Evolutionary conservation across 2,329 filamentous ascomycete genomes (phyloP).

Genomic region (Trichoderma endophyticum): DNA sequence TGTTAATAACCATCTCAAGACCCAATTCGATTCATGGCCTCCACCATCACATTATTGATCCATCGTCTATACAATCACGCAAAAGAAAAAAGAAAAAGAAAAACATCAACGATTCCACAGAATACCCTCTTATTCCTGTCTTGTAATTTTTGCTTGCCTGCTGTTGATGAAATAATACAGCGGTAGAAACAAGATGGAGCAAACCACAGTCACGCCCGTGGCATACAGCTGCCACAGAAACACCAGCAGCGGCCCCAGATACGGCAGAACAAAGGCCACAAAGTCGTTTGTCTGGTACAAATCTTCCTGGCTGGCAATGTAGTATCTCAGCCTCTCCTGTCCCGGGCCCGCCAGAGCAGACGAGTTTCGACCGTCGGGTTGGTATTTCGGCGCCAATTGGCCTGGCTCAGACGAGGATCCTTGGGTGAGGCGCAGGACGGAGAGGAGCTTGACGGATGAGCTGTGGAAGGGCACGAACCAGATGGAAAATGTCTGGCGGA

Average conservation of each 20-base stretch:
- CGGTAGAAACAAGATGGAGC: slow-evolving; percentile 43
- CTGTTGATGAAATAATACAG: slow-evolving; percentile 35
- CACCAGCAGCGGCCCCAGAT: slow-evolving; percentile 54
- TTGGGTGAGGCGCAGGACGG: slow-evolving; percentile 60
- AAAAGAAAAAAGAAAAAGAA: not conserved
- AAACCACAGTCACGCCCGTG: slow-evolving; percentile 62
- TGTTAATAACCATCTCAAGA: not conserved
- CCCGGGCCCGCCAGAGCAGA: slow-evolving; percentile 21
- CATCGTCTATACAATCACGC: not conserved
- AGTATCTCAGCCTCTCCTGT: slow-evolving; percentile 49
- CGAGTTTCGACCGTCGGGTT: slow-evolving; percentile 19
- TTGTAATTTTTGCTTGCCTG: slow-evolving; percentile 16
- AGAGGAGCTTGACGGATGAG: slow-evolving; percentile 64
- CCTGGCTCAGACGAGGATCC: slow-evolving; percentile 30
- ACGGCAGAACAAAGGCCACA: slow-evolving; percentile 66
- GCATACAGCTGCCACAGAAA: slow-evolving; percentile 60
- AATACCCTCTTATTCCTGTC: not conserved
- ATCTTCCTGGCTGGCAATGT: slow-evolving; percentile 74
- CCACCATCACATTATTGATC: not conserved
- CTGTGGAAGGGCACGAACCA: slow-evolving; percentile 76
- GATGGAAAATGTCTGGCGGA: slow-evolving; percentile 72
- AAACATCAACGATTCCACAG: not conserved
- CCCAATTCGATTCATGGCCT: not conserved
- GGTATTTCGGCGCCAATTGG: slow-evolving; percentile 20
- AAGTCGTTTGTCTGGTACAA: slow-evolving; percentile 76